A percentile compares a stretch with the other conserved stretches of the same genome.
phyloP scores from a whole-genome alignment of 2,329 filamentous ascomycete genomes.

The Sclerotinia trifoliorum region DNA sequence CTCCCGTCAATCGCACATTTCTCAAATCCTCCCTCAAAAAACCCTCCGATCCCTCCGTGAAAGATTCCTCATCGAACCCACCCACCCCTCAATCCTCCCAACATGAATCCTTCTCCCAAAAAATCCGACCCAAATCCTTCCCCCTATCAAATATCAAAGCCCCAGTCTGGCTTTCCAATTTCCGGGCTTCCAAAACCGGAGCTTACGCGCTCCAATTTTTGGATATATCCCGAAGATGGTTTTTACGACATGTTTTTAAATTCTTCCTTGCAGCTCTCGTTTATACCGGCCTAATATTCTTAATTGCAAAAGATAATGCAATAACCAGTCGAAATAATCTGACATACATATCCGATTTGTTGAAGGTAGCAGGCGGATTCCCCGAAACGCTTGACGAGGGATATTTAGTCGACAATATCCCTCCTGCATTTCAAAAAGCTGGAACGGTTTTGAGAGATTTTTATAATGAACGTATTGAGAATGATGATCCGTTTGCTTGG shows the following conservation, averaged over 20 bases:
- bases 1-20: background rate
- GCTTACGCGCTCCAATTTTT: background rate
- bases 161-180: background rate
- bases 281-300: background rate
- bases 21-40: background rate
- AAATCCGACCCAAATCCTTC: background rate
- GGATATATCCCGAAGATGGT: background rate
- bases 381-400: background rate
- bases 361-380: background rate
- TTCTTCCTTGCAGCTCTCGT: rapidly evolving
- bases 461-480: background rate
- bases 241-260: background rate
- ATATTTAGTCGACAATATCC: background rate
- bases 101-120: too few relatives aligned
- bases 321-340: background rate
- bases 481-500: background rate
- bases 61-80: background rate
- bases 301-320: background rate
- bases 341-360: background rate
- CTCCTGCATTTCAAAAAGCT: background rate
- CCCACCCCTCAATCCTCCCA: background rate
- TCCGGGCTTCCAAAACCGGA: background rate
- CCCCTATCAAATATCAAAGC: background rate
- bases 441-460: background rate
- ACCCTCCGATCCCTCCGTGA: background rate